Base-by-base conservation (phyloP, 2,329 filamentous ascomycete genomes). In the Epichloe gansuensis region DNA sequence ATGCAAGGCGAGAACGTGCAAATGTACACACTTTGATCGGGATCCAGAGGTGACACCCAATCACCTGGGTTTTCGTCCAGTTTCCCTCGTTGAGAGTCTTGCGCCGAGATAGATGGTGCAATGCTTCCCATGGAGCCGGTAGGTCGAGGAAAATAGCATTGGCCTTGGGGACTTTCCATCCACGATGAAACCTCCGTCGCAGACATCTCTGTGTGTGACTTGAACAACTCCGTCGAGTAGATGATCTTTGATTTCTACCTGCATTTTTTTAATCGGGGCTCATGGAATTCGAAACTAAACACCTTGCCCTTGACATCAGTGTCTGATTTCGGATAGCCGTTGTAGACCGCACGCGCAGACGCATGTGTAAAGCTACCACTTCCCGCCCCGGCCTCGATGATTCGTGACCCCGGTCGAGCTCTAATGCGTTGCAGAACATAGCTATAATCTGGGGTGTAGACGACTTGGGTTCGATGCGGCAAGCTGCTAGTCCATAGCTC, bases 1-100 rank as follows among this genome's bases (percentile, higher is more conserved):
- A 98, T 94, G 68, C 93, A 98, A 0, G 93, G 93, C 1, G 87
- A 94, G 71, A 98, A 98, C 0, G 90, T 94, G 72, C 93, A 98
- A 52, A 98, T 78, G 63, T 93, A 78, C 1, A 85, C 81, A 5
- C 85, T 78, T 43, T 80, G 77, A n/a, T 77, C 75, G 0, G 88
- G 82, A 59, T 93, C 84, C 11, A 97, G 75, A 0, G 80, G 76
- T 0, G 80, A 83, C 15, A 76, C 64, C 72, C 77, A 82, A 41
- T 53, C 59, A 25, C 57, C 47, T 47, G 46, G 9, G 5, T 58
- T 63, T n/a, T 64, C 60, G 17, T 51, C 59, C 17, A 58, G 49
- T 21, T 58, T 57, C 34, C 52, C 5, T 54, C 55, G 45, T 62
- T 66, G 8, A 60, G 56, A 3, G 59, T 62, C 43, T 55, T 64